Percentiles rank a stretch among this genome's conserved stretches.
phyloP scores from a whole-genome alignment of 352 stramenopile genomes.

The Lagenidium giganteum region DNA sequence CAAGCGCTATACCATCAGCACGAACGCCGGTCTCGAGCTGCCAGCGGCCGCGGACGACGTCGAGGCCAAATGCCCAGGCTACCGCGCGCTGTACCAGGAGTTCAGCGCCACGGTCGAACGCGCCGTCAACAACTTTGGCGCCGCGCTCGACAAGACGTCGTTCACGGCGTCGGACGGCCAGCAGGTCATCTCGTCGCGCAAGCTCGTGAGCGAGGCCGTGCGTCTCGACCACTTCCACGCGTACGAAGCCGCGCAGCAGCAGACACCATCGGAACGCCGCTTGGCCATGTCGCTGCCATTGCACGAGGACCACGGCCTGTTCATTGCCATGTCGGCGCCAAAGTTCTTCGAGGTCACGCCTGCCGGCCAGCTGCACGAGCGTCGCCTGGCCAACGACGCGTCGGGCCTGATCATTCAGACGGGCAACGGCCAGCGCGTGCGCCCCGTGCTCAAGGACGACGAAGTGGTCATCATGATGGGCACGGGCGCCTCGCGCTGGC shows the following conservation, averaged over 20 bases:
- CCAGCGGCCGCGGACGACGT: slow-evolving; percentile 9
- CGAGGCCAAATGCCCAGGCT: slow-evolving; percentile 26
- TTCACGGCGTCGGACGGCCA: slow-evolving; percentile 33
- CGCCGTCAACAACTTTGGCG: slow-evolving; percentile 31
- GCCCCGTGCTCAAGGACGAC: slow-evolving; percentile 42
- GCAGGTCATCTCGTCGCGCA: slow-evolving; percentile 20
- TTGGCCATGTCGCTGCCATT: slow-evolving; percentile 48
- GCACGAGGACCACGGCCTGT: slow-evolving; percentile 54
- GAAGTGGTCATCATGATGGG: slow-evolving; percentile 59
- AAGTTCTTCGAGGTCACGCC: slow-evolving; percentile 38
- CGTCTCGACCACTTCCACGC: slow-evolving; percentile 63
- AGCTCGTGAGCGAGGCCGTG: slow-evolving; percentile 37
- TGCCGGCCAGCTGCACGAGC: slow-evolving; percentile 9
- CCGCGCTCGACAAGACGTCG: slow-evolving; percentile 27
- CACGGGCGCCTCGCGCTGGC: slow-evolving; percentile 34
- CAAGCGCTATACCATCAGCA: slow-evolving; percentile 34
- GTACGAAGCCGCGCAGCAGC: slow-evolving; percentile 28
- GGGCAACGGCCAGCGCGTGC: slow-evolving; percentile 20
- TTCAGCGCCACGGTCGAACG: slow-evolving; percentile 37
- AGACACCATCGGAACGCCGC: slow-evolving; percentile 4
- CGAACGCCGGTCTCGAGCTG: slow-evolving; percentile 33
- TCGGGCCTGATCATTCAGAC: slow-evolving; percentile 42
- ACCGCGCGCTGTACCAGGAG: slow-evolving; percentile 28
- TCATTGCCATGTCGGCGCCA: slow-evolving; percentile 44
- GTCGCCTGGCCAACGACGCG: slow-evolving; percentile 19